A percentile compares a stretch with the other conserved stretches of the same genome.
phyloP scores from a whole-genome alignment of 768 basidiomycete genomes.

The Boletus subparvulus region DNA sequence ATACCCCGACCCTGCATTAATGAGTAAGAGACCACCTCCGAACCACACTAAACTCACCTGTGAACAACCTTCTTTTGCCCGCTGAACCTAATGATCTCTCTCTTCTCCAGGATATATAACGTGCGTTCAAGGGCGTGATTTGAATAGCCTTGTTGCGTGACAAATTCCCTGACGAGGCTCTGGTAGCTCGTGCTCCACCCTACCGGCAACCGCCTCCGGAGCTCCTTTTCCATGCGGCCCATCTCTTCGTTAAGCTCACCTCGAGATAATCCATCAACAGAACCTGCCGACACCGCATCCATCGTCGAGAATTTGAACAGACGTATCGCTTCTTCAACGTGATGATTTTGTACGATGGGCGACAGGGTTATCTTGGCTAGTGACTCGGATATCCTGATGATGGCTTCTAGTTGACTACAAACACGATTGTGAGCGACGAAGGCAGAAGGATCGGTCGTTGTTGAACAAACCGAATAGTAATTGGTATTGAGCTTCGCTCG shows the following conservation, averaged over 20 bases:
- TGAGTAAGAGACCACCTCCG: neutral
- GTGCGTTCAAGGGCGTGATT: conserved; percentile 90
- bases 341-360: conserved; percentile 81
- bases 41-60: conserved; percentile 30
- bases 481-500: conserved; percentile 96
- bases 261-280: conserved; percentile 88
- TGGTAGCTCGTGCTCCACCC: conserved; percentile 98
- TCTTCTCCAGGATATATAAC: conserved; percentile 89
- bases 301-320: conserved; percentile 99
- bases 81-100: conserved; percentile 86
- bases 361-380: conserved; percentile 92
- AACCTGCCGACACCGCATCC: conserved; percentile 96
- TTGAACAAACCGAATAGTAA: conserved; percentile 84
- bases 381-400: conserved; percentile 97
- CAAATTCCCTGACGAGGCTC: conserved; percentile 89
- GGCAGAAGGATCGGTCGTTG: neutral
- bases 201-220: conserved; percentile 79
- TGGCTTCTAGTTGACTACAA: conserved; percentile 88
- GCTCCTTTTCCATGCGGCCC: conserved; percentile 82
- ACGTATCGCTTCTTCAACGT: conserved; percentile 97
- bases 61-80: conserved; percentile 58
- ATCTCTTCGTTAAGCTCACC: conserved; percentile 94
- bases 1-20: conserved; percentile 33
- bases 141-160: conserved; percentile 87
- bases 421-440: conserved; percentile 3